Percentiles rank a stretch among this genome's conserved stretches.
Evolutionary conservation across 805 yeast genomes (phyloP).

Genomic region (Starmerella riodocensis): DNA sequence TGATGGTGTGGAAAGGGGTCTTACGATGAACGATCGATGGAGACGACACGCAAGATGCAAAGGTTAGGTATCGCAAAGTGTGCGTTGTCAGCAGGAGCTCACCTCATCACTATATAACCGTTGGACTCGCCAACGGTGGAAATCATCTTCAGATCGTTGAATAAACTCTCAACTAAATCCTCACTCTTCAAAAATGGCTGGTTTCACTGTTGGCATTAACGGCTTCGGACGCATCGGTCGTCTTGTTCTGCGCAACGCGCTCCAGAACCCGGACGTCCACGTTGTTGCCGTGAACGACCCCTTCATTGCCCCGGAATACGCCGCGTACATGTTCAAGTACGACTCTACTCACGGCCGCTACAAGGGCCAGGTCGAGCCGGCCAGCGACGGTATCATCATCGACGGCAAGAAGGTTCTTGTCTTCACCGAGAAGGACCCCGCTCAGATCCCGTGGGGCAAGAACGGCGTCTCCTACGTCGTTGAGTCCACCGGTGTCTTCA

Average conservation of each 20-base stretch:
- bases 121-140: not conserved
- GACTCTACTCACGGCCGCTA: conserved; percentile 85
- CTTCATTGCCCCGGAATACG: conserved; percentile 77
- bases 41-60: too few relatives aligned
- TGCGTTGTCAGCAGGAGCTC: conserved; percentile 7
- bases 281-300: conserved; percentile 88
- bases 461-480: conserved; percentile 72
- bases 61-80: conserved; percentile 12
- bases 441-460: conserved; percentile 72
- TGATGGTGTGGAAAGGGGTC: too few relatives aligned
- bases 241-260: conserved; percentile 70
- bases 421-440: conserved; percentile 75
- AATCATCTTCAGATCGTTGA: not conserved
- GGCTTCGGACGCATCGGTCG: conserved; percentile 95
- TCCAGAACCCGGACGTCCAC: conserved; percentile 58
- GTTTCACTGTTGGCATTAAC: conserved; percentile 69
- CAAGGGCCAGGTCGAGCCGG: conserved; percentile 56
- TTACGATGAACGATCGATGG: too few relatives aligned
- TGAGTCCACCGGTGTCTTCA: conserved; percentile 93
- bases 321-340: conserved; percentile 90
- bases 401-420: conserved; percentile 55
- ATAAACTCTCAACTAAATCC: not conserved
- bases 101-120: conserved; percentile 6
- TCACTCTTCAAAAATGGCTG: conserved; percentile 22
- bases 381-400: conserved; percentile 44